phyloP scores from a whole-genome alignment of 148 eudicot genomes.

The Rhododendron mucronatum region DNA sequence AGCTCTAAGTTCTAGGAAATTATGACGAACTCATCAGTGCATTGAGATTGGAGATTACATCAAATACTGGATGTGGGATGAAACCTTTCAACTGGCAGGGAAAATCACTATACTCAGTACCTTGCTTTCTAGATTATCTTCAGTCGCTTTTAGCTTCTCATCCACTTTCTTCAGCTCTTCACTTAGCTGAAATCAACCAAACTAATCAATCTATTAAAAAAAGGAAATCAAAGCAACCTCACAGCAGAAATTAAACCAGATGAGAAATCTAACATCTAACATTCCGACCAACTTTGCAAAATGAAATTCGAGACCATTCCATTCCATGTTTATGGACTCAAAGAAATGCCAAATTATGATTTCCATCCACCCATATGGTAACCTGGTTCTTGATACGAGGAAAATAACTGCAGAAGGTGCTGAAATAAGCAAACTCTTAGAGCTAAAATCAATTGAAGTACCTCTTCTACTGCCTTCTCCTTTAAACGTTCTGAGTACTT shows the following conservation, averaged over 20 bases:
- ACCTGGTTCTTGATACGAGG: neutral
- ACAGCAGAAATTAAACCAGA: neutral
- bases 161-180: conserved; percentile 73
- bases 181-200: conserved; percentile 40
- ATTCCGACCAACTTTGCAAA: neutral
- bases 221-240: neutral
- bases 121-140: conserved; percentile 85
- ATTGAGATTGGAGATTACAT: neutral
- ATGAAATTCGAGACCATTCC: neutral
- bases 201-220: neutral
- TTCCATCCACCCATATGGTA: neutral
- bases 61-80: neutral
- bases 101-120: conserved; percentile 27
- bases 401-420: neutral
- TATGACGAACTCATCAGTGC: conserved; percentile 9
- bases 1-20: conserved; percentile 76
- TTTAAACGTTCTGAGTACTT: conserved; percentile 82
- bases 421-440: neutral
- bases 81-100: neutral
- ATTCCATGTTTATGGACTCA: neutral
- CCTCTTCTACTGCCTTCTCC: conserved; percentile 98
- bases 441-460: conserved; percentile 24
- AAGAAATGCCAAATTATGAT: neutral
- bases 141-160: conserved; percentile 74
- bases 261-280: neutral